A percentile compares a stretch with the other conserved stretches of the same genome.
Evolutionary conservation across 768 basidiomycete species (phyloP).

Genomic region (Leucogyrophana mollusca): DNA sequence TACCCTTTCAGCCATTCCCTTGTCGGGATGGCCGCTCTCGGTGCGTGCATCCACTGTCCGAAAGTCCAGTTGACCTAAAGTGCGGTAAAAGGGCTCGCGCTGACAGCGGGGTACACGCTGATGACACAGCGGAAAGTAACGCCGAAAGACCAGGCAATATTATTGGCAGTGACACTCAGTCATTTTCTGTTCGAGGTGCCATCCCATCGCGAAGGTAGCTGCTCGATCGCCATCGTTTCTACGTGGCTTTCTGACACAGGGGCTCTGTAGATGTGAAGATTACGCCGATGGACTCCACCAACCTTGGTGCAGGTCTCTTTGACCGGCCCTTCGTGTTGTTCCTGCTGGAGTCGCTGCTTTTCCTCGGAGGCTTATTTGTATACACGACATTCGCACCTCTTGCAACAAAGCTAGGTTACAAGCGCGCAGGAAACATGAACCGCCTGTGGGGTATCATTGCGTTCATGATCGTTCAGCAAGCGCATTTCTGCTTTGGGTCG

Average conservation of each 20-base stretch:
- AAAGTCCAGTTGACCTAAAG: too few relatives aligned
- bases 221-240: background rate
- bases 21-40: slow-evolving; percentile 19
- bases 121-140: slow-evolving; percentile 16
- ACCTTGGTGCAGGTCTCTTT: slow-evolving; percentile 22
- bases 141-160: slow-evolving; percentile 15
- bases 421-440: slow-evolving; percentile 10
- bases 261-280: slow-evolving; percentile 22
- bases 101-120: slow-evolving; percentile 17
- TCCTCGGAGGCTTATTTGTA: slow-evolving; percentile 23
- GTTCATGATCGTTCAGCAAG: slow-evolving; percentile 24
- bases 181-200: slow-evolving; percentile 31
- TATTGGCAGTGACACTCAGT: slow-evolving; percentile 18
- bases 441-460: slow-evolving; percentile 17
- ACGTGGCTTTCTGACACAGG: background rate
- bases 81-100: slow-evolving; percentile 10
- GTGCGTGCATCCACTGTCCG: slow-evolving; percentile 7
- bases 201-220: slow-evolving; percentile 23
- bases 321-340: slow-evolving; percentile 22
- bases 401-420: slow-evolving; percentile 18
- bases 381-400: slow-evolving; percentile 21
- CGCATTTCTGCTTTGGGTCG: slow-evolving; percentile 27
- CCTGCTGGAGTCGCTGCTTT: slow-evolving; percentile 21
- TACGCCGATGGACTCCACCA: slow-evolving; percentile 18
- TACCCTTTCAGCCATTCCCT: slow-evolving; percentile 32